phyloP scores from a whole-genome alignment of 1,139 yeast genomes.

The Eremothecium cymbalariae region DNA sequence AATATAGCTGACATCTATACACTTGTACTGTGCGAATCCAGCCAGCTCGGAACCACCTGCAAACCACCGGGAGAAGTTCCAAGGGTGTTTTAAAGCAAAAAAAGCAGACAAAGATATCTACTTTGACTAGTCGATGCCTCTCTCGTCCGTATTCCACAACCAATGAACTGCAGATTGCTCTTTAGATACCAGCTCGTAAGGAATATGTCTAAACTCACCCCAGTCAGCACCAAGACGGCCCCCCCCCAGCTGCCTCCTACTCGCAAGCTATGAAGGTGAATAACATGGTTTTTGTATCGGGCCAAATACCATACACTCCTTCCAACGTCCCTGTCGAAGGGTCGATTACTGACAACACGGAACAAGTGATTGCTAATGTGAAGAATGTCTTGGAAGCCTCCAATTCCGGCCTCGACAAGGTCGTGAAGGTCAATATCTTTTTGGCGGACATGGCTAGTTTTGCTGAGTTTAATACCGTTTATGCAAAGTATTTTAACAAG shows the following conservation, averaged over 20 bases:
- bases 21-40: too few relatives aligned
- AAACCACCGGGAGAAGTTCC: too few relatives aligned
- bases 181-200: too few relatives aligned
- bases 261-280: slow-evolving; percentile 88
- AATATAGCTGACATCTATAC: too few relatives aligned
- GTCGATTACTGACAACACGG: slow-evolving; percentile 71
- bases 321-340: slow-evolving; percentile 75
- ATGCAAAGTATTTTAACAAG: slow-evolving; percentile 65
- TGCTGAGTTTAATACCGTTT: slow-evolving; percentile 73
- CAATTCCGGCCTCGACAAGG: slow-evolving; percentile 69
- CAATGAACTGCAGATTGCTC: too few relatives aligned
- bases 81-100: too few relatives aligned
- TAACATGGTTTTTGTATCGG: slow-evolving; percentile 84
- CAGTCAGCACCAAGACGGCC: slow-evolving; percentile 55
- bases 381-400: slow-evolving; percentile 70
- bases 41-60: too few relatives aligned
- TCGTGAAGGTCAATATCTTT: slow-evolving; percentile 81
- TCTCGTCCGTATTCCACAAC: too few relatives aligned
- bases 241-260: slow-evolving; percentile 96
- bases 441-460: slow-evolving; percentile 82
- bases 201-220: slow-evolving; percentile 27
- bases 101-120: too few relatives aligned
- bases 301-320: slow-evolving; percentile 87
- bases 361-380: slow-evolving; percentile 74
- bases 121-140: too few relatives aligned